Conservation (phyloP, 176 grass and related monocot species). For the Cenchrus fungigraminus region DNA sequence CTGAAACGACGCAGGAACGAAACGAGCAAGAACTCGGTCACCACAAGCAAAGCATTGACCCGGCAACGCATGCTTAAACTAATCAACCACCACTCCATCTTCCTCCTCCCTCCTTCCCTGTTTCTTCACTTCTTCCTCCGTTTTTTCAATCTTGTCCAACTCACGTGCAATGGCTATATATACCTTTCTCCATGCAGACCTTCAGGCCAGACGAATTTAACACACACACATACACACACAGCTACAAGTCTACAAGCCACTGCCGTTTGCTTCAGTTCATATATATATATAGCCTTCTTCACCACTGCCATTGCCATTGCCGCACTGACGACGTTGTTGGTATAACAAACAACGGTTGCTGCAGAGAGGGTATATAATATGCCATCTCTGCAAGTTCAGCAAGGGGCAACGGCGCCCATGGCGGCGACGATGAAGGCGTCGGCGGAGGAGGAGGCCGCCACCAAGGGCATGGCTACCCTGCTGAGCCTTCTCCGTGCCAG, state of each 20-base stretch:
- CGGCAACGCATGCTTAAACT: not conserved
- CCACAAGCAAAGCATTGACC: constrained; percentile 19
- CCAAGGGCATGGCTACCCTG: constrained; percentile 12
- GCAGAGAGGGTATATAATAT: too few relatives aligned
- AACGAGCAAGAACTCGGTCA: not conserved
- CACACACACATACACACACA: not conserved
- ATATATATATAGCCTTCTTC: too few relatives aligned
- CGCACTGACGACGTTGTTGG: too few relatives aligned
- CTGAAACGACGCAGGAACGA: not conserved
- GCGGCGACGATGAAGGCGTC: not conserved
- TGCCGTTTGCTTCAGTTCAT: not conserved
- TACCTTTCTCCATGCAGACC: not conserved
- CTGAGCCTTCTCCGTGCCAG: constrained; percentile 41
- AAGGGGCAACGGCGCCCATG: not conserved
- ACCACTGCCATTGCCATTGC: not conserved
- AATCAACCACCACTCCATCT: not conserved
- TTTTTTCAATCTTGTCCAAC: not conserved
- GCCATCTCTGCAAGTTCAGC: too few relatives aligned
- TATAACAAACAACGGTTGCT: too few relatives aligned
- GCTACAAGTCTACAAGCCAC: not conserved
- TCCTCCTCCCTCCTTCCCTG: not conserved
- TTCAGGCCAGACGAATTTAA: not conserved
- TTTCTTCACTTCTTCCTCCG: not conserved
- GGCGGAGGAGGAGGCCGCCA: not conserved
- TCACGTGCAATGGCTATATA: not conserved